These are phyloP conservation scores for Stephanodiscus triporus DNA, from an alignment of 108 stramenopile genomes.

Conservation along the genomic window DNA sequence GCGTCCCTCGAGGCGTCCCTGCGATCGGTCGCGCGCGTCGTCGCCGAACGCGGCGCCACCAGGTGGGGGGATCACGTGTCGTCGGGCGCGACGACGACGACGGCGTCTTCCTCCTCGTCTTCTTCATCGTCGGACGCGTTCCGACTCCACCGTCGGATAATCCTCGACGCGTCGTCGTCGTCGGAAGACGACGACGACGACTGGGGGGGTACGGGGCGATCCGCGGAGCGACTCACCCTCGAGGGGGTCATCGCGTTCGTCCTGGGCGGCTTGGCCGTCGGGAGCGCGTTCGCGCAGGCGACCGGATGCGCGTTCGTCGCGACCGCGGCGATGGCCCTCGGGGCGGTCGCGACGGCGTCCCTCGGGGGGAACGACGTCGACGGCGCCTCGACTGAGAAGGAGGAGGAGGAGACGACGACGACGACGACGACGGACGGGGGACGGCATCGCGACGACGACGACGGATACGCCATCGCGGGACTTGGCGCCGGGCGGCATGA, in stretches of 20 bases:
- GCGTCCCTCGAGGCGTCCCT: conserved; percentile 15
- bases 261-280: neutral
- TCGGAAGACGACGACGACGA: too few species aligned
- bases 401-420: neutral
- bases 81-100: neutral
- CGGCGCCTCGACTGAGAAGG: neutral
- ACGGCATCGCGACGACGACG: too few species aligned
- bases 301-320: conserved; percentile 3
- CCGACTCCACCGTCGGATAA: neutral
- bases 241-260: neutral
- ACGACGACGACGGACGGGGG: too few species aligned
- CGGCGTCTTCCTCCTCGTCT: too few species aligned
- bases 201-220: too few species aligned
- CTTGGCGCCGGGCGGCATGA: too few species aligned
- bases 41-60: conserved; percentile 32
- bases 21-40: conserved; percentile 12
- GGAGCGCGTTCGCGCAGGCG: neutral
- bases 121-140: too few species aligned
- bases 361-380: neutral
- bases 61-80: conserved; percentile 37
- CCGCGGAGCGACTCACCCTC: conserved; percentile 7
- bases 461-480: too few species aligned
- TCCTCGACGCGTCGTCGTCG: neutral
- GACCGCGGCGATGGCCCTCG: neutral
- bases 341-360: neutral